A percentile compares a stretch with the other conserved stretches of the same genome.
Conservation (phyloP, 2,329 filamentous ascomycete genomes). For the Trichophyton benhamiae region DNA sequence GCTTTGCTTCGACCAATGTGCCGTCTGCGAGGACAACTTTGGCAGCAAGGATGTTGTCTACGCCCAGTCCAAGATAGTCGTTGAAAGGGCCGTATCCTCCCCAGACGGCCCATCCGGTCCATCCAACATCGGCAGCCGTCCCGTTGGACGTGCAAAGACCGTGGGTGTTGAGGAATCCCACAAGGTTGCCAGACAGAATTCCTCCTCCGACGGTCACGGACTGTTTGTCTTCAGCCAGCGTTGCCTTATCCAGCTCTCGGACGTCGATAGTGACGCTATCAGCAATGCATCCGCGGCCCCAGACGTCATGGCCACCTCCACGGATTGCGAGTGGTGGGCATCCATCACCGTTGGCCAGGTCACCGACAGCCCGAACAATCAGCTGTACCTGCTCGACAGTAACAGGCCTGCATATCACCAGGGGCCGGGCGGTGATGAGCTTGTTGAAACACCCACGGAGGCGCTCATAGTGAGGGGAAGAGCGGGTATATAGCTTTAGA, state of each 20-base stretch:
- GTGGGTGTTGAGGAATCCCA: neutral
- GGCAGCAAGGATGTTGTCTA: conserved; percentile 1
- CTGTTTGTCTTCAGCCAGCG: neutral
- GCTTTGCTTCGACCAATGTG: neutral
- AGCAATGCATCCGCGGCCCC: neutral
- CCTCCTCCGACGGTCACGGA: neutral
- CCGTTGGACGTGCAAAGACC: neutral
- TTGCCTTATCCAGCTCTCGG: neutral
- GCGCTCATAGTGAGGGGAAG: neutral
- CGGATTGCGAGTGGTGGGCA: neutral
- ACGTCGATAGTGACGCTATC: neutral
- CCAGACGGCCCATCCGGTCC: neutral
- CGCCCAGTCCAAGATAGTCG: neutral
- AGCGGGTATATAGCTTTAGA: neutral
- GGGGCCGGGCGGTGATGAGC: neutral
- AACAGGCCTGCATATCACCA: neutral
- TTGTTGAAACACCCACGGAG: neutral
- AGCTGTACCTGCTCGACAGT: neutral
- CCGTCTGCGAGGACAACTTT: neutral
- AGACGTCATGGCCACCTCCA: neutral
- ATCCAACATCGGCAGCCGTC: neutral
- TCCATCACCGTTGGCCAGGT: neutral
- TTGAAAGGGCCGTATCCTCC: neutral
- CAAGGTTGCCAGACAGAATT: neutral
- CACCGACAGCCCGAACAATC: neutral